Percentiles rank a stretch among this genome's conserved stretches.
Evolutionary conservation across 1,284 basidiomycete genomes (phyloP).

Genomic region (Marasmius sp.): DNA sequence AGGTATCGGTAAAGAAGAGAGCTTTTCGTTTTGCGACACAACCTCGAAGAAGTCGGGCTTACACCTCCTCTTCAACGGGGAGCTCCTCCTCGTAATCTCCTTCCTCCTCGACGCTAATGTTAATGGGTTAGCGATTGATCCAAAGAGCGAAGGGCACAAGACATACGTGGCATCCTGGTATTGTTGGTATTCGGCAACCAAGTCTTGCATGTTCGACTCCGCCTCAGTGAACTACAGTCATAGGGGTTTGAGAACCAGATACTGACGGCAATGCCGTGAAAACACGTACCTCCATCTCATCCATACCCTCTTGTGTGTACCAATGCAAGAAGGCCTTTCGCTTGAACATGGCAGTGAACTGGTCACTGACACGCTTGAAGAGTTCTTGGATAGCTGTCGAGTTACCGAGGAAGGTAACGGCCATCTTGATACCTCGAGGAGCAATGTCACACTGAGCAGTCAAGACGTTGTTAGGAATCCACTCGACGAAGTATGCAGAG

Average conservation of each 20-base stretch:
- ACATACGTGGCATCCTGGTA: constrained; percentile 93
- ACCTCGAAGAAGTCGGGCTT: constrained; percentile 18
- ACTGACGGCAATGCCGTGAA: not conserved
- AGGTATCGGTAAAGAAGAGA: constrained; percentile 14
- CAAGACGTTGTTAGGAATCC: constrained; percentile 98
- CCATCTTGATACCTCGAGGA: constrained; percentile 93
- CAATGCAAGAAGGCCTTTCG: constrained; percentile 99
- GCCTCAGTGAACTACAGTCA: constrained; percentile 82
- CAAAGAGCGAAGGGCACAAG: not conserved
- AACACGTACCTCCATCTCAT: constrained; percentile 86
- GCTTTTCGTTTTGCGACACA: constrained; percentile 11
- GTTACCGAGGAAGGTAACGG: constrained; percentile 96
- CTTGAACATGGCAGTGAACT: constrained; percentile 99
- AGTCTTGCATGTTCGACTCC: constrained; percentile 95
- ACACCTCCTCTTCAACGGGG: constrained; percentile 57
- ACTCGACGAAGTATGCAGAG: constrained; percentile 96
- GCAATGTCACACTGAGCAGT: constrained; percentile 96
- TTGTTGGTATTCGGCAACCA: constrained; percentile 93
- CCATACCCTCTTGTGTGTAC: constrained; percentile 99
- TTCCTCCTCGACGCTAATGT: constrained; percentile 70
- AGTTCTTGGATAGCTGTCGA: constrained; percentile 96
- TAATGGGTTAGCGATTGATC: constrained; percentile 10
- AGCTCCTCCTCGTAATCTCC: constrained; percentile 80
- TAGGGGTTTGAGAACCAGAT: constrained; percentile 17
- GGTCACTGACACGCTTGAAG: constrained; percentile 96